Base-by-base conservation (phyloP, 441 rosid genomes). In the Eruca vesicaria region DNA sequence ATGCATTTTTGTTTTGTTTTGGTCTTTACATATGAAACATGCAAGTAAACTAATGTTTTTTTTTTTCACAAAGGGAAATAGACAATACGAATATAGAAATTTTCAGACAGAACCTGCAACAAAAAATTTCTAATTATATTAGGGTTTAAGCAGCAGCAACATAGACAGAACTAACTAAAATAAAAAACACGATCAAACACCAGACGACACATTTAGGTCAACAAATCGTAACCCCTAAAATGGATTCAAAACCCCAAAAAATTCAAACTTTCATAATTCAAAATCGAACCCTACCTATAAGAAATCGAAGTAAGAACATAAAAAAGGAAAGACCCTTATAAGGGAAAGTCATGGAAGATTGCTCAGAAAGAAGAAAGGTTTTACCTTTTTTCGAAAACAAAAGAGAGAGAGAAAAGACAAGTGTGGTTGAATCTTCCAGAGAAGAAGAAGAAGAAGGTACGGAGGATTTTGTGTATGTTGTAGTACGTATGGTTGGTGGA, bases 121-220 rank as follows among this genome's bases (percentile, higher is more conserved):
- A 16, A 31, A 36, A 35, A 52, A 60, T 45, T 78, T 41, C 65
- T 32, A 72, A 41, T 14, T 20, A 23, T 68, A 68, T n/a, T 68
- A 78, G 73, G 81, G 78, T 53, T 68, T 72, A 63, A 41, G 78
- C 57, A 72, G 78, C 57, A 72, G 38, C 16, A 50, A 52, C 64
- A 68, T 18, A 75, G 79, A 52, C 55, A n/a, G 6, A 38, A 38
- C 48, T 12, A 23, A 23, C 1, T 3, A 23, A 23, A 23, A 23
- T 38, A 38, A 38, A 38, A 38, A 12, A 38, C 48, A 64, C 4
- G 63, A 29, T 21, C 12, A 7, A 71, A 45, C 6, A 31, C 38
- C n/a, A 0, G 7, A 6, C 7, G 33, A 66, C 16, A 61, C 64
- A 41, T 19, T 41, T n/a, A 41, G 64, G 81, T 78, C 78, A 78